Percentiles rank a stretch among this genome's conserved stretches.
Evolutionary conservation across 352 stramenopile genomes (phyloP).

Genomic region (Globisporangium cystogenes): DNA sequence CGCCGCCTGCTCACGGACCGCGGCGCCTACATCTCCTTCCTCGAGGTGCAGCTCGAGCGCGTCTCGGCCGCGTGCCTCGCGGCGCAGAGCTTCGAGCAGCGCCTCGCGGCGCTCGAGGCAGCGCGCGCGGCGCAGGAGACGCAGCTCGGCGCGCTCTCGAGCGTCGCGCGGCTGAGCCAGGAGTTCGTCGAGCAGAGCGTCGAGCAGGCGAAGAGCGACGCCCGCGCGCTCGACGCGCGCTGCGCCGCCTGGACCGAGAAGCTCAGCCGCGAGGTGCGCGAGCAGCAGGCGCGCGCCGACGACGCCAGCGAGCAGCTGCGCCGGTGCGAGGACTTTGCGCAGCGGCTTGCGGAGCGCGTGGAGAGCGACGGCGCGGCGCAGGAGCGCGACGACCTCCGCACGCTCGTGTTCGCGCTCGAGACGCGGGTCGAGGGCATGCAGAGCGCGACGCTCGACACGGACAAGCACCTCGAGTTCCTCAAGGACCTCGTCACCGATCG

Average conservation of each 20-base stretch:
- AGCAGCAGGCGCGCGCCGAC: constrained; percentile 26
- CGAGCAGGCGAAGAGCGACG: constrained; percentile 30
- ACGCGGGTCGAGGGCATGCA: constrained; percentile 37
- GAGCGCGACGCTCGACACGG: constrained; percentile 20
- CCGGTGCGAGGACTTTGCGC: constrained; percentile 35
- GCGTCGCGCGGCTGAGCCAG: constrained; percentile 64
- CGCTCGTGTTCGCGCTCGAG: constrained; percentile 38
- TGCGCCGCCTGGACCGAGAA: constrained; percentile 68
- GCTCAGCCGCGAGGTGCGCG: constrained; percentile 34
- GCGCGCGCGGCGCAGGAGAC: constrained; percentile 36
- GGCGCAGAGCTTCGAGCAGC: constrained; percentile 62
- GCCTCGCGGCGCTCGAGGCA: constrained; percentile 46
- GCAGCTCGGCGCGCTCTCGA: constrained; percentile 61
- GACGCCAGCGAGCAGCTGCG: constrained; percentile 35
- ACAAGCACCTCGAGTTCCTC: constrained; percentile 36
- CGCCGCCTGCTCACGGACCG: constrained; percentile 83
- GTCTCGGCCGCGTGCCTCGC: constrained; percentile 77
- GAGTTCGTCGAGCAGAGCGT: constrained; percentile 59
- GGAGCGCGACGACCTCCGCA: constrained; percentile 47
- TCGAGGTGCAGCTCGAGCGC: constrained; percentile 84
- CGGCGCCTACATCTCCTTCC: constrained; percentile 83
- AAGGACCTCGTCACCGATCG: constrained; percentile 31
- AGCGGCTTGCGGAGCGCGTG: constrained; percentile 24
- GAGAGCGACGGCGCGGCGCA: constrained; percentile 22
- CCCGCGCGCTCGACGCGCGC: constrained; percentile 28